phyloP scores from a whole-genome alignment of 805 yeast species.

The Nakazawaea molendinolei region DNA sequence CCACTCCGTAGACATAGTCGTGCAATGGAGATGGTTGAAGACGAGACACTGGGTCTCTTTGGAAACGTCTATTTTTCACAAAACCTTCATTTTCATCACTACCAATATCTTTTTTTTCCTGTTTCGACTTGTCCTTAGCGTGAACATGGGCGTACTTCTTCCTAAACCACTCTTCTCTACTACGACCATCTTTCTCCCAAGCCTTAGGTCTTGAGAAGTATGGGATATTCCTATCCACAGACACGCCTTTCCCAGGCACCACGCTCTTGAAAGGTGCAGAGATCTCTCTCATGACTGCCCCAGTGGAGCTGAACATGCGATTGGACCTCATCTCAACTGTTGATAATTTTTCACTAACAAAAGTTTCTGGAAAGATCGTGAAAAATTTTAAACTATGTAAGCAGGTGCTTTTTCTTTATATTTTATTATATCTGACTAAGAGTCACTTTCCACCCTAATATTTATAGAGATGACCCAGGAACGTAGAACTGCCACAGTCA shows the following conservation, averaged over 20 bases:
- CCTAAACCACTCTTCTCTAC: slow-evolving; percentile 56
- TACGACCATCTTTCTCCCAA: slow-evolving; percentile 59
- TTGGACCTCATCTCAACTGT: slow-evolving; percentile 2
- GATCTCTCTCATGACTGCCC: slow-evolving; percentile 14
- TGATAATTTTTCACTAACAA: too few species aligned
- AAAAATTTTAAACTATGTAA: too few species aligned
- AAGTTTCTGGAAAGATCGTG: too few species aligned
- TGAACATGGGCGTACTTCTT: slow-evolving; percentile 63
- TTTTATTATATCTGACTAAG: too few species aligned
- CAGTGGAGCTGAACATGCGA: slow-evolving; percentile 1
- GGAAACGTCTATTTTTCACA: background rate
- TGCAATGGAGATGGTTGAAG: slow-evolving; percentile 31
- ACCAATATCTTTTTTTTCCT: background rate
- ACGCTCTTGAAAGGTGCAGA: slow-evolving; percentile 23
- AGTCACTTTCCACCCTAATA: too few species aligned
- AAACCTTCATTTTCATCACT: background rate
- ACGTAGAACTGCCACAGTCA: slow-evolving; percentile 14
- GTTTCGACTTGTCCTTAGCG: slow-evolving; percentile 33
- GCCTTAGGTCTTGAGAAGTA: slow-evolving; percentile 38
- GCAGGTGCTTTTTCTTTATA: too few species aligned
- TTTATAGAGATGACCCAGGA: slow-evolving; percentile 7
- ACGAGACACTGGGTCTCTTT: slow-evolving; percentile 5
- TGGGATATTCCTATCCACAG: slow-evolving; percentile 41
- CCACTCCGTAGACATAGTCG: slow-evolving; percentile 74
- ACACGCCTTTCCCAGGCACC: slow-evolving; percentile 9